phyloP scores from a whole-genome alignment of 768 basidiomycete genomes.

The Suillus subalutaceus region DNA sequence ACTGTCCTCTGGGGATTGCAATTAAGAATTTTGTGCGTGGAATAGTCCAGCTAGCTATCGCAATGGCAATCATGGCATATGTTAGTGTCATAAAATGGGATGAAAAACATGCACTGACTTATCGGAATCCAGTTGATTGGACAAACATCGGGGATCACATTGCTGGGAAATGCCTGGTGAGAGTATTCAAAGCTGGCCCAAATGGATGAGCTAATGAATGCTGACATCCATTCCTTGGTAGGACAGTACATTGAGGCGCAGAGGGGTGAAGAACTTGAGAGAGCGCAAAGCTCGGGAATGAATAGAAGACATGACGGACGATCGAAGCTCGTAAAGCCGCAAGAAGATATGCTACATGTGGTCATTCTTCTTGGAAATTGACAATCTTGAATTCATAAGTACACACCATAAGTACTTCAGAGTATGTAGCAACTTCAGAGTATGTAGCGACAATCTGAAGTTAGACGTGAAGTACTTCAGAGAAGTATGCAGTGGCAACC shows the following conservation, averaged over 20 bases:
- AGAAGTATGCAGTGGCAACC: no score
- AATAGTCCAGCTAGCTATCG: not conserved
- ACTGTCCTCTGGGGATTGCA: not conserved
- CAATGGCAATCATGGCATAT: not conserved
- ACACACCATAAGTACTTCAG: no score
- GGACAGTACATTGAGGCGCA: not conserved
- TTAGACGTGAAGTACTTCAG: no score
- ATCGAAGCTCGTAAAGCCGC: not conserved
- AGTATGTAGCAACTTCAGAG: no score
- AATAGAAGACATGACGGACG: not conserved
- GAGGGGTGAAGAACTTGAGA: conserved; percentile 1
- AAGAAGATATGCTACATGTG: not conserved
- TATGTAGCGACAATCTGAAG: no score
- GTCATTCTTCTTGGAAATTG: no score
- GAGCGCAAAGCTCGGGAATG: not conserved
- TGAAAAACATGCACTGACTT: not conserved
- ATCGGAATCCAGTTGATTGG: not conserved
- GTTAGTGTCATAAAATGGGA: not conserved
- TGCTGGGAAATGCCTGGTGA: not conserved
- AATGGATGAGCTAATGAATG: not conserved
- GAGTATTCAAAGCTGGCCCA: not conserved
- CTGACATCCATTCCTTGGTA: not conserved
- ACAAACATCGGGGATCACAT: not conserved
- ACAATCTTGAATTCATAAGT: no score
- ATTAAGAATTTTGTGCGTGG: not conserved